phyloP scores from a whole-genome alignment of 192 early-diverging fungal species.

The Helicostylum pulchrum region DNA sequence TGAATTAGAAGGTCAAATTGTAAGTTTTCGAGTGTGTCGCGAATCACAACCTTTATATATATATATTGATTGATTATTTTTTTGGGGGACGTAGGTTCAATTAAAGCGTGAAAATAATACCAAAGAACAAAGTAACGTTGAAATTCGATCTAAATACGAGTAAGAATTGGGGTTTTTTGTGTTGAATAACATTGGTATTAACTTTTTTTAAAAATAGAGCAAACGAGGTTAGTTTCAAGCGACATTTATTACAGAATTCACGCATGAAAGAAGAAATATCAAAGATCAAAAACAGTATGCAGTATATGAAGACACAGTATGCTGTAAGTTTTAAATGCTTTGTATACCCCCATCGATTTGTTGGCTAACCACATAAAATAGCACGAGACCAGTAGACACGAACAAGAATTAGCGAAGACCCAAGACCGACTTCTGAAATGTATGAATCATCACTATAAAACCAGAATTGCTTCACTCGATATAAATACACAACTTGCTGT shows the following conservation, averaged over 20 bases:
- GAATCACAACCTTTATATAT: too few species aligned
- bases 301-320: conserved; percentile 50
- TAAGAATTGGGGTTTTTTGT: not conserved
- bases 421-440: conserved; percentile 45
- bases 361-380: conserved; percentile 3
- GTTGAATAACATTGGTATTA: not conserved
- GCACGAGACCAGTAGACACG: conserved; percentile 48
- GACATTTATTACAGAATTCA: conserved; percentile 26
- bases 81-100: not conserved
- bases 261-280: conserved; percentile 45
- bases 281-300: conserved; percentile 47
- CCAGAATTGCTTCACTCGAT: conserved; percentile 11
- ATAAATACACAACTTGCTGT: conserved; percentile 21
- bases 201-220: not conserved
- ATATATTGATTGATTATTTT: too few species aligned
- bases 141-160: conserved; percentile 2
- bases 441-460: conserved; percentile 29
- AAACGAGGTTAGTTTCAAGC: conserved; percentile 12
- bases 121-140: not conserved
- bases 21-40: not conserved
- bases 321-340: conserved; percentile 31
- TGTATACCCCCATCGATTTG: not conserved
- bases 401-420: conserved; percentile 42
- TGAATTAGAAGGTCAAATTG: conserved; percentile 9
- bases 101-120: not conserved